These are phyloP conservation scores for Xylariomycetidae sp. DNA, from an alignment of 2,329 filamentous ascomycete genomes.

Conservation along the genomic window DNA sequence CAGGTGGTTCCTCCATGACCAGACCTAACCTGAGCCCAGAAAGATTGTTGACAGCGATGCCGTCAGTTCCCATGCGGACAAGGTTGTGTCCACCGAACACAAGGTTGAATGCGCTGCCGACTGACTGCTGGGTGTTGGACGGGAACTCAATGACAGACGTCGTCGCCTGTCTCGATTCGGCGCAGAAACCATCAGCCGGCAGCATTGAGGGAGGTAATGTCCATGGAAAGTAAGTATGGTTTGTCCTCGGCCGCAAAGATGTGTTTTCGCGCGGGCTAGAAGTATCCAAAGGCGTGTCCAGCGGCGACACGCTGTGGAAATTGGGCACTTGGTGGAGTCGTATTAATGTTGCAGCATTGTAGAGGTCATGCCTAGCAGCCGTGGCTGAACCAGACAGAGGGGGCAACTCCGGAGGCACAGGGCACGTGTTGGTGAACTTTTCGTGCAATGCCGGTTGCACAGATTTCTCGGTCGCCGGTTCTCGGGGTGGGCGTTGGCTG, in stretches of 20 bases:
- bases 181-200: constrained; percentile 70
- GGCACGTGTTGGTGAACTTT: constrained; percentile 57
- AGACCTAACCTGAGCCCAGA: constrained; percentile 59
- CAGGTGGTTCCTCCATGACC: constrained; percentile 52
- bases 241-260: constrained; percentile 49
- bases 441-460: constrained; percentile 34
- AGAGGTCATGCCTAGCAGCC: constrained; percentile 74
- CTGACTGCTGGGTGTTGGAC: constrained; percentile 35
- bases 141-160: constrained; percentile 65
- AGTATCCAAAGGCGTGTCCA: constrained; percentile 8
- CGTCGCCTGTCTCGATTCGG: constrained; percentile 62
- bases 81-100: constrained; percentile 43
- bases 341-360: constrained; percentile 81
- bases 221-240: constrained; percentile 89
- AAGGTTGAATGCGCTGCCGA: constrained; percentile 37
- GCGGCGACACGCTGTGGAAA: constrained; percentile 38
- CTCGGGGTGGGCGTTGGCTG: constrained; percentile 17
- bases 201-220: constrained; percentile 74
- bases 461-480: constrained; percentile 15
- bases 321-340: constrained; percentile 73
- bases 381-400: constrained; percentile 73
- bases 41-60: constrained; percentile 44
- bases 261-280: constrained; percentile 6
- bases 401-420: constrained; percentile 49
- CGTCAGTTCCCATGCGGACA: constrained; percentile 37